phyloP scores from a whole-genome alignment of 2,329 filamentous ascomycete species.

The Acarospora socialis region DNA sequence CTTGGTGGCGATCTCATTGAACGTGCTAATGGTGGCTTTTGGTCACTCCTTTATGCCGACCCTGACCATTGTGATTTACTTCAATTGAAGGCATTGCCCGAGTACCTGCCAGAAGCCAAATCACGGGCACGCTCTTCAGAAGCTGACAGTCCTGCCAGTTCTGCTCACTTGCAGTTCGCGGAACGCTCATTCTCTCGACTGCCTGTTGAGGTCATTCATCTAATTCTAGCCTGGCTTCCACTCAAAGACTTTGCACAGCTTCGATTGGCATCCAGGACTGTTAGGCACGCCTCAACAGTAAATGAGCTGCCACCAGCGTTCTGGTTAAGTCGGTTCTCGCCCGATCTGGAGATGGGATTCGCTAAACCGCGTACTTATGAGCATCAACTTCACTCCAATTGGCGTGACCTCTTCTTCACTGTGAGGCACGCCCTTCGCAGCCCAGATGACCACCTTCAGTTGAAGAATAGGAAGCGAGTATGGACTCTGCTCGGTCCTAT shows the following conservation, averaged over 20 bases:
- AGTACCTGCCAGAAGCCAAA: too few relatives aligned
- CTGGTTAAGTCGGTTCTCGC: slow-evolving; percentile 3
- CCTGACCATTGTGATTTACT: slow-evolving; percentile 1
- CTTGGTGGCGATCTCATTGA: not conserved
- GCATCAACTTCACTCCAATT: not conserved
- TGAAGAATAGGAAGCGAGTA: slow-evolving; percentile 3
- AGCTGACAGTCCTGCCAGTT: too few relatives aligned
- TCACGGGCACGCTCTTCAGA: too few relatives aligned
- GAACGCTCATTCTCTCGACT: not conserved
- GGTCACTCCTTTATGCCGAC: not conserved
- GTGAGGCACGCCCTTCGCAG: not conserved
- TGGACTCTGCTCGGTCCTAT: slow-evolving; percentile 1
- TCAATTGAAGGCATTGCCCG: not conserved
- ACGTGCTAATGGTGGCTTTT: not conserved
- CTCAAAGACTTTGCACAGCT: not conserved
- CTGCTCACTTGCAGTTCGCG: not conserved
- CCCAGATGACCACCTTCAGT: not conserved
- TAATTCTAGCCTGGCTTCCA: slow-evolving; percentile 2
- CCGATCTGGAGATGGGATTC: slow-evolving; percentile 3
- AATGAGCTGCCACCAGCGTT: not conserved
- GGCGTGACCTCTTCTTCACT: slow-evolving; percentile 1
- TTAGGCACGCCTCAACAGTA: not conserved
- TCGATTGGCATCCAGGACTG: slow-evolving; percentile 2
- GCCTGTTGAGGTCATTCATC: slow-evolving; percentile 4
- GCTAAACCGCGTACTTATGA: not conserved